Evolutionary conservation across 1,284 basidiomycete species (phyloP).

Genomic region (Ceraceosorus guamensis): DNA sequence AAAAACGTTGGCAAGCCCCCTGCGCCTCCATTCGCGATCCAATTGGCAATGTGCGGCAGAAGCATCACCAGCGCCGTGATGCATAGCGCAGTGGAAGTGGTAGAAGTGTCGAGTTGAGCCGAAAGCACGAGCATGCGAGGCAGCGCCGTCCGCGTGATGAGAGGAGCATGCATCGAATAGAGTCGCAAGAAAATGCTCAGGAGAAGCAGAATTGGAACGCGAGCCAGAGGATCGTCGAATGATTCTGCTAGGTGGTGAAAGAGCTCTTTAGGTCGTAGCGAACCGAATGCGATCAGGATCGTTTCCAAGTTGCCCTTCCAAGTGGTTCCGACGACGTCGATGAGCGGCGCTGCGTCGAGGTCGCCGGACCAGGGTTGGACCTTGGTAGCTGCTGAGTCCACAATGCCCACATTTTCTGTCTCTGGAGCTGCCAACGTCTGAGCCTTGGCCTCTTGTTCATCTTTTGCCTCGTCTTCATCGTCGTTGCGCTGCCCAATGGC

Average conservation of each 20-base stretch:
- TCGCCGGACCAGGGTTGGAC: no score
- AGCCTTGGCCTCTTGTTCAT: not conserved
- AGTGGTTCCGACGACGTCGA: slow-evolving; percentile 12
- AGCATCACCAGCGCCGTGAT: slow-evolving; percentile 40
- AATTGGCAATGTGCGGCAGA: slow-evolving; percentile 43
- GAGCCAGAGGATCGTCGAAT: slow-evolving; percentile 21
- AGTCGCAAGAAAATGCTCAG: slow-evolving; percentile 39
- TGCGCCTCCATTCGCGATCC: slow-evolving; percentile 37
- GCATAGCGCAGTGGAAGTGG: slow-evolving; percentile 32
- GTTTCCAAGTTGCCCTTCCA: slow-evolving; percentile 38
- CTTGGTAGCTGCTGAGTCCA: slow-evolving; percentile 1
- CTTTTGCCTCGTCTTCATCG: slow-evolving; percentile 8
- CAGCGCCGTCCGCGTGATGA: slow-evolving; percentile 39
- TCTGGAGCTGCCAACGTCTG: not conserved
- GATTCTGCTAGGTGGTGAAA: slow-evolving; percentile 39
- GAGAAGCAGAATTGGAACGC: slow-evolving; percentile 35
- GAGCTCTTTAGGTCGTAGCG: slow-evolving; percentile 35
- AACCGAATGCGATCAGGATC: slow-evolving; percentile 32
- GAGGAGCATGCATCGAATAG: slow-evolving; percentile 38
- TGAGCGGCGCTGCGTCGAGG: not conserved
- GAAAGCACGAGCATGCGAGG: slow-evolving; percentile 26
- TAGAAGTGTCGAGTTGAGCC: slow-evolving; percentile 35
- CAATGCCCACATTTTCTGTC: no score
- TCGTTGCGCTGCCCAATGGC: slow-evolving; percentile 2
- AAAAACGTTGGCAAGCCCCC: slow-evolving; percentile 36